Evolutionary conservation across 1,284 basidiomycete genomes (phyloP), one percentile per base, ranked within the genome.

Genomic region (Porogramme epimiltina): DNA sequence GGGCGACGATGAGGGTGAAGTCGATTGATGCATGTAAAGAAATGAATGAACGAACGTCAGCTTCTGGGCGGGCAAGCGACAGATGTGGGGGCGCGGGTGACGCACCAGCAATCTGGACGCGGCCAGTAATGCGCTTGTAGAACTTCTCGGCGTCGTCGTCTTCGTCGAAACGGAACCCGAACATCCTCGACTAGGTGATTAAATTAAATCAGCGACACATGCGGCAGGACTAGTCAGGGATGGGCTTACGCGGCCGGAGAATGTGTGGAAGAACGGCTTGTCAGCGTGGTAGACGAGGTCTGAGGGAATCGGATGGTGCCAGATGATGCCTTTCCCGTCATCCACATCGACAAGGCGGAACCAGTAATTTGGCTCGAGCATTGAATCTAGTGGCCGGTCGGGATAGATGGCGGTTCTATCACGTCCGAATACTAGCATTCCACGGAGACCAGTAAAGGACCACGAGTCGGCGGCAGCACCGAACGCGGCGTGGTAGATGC

Each of bases 251-350:
- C 89, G 85, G 39, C 90, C 91, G 26, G 84, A 82, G 70, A 95
- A 95, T 26, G 86, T 80, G 70, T 97, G 94, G 74, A 97, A 97
- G 75, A 95, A 97, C 2, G 93, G 90, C 57, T 90, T 86, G 70
- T 97, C 94, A 62, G 90, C 80, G 61, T 85, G 84, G 71, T 95
- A 98, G 51, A 86, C 79, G 63, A 95, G 86, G 55, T 82, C 79
- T 41, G 84, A 81, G 4, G 91, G 91, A 40, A 97, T 76, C 62
- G 88, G 87, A 70, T 96, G 93, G 68, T 89, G 83, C 95, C 95
- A 98, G 16, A 93, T 81, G 34, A 92, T 58, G 24, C 66, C 83
- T 59, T 89, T 90, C 31, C 86, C 79, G 2, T 83, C 83, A 26
- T 81, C 80, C 66, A 79, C 73, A 54, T 94, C 81, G 55, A 93